These are phyloP conservation scores for Adansonia madagascariensis DNA, from an alignment of 441 rosid genomes.

Conservation along the genomic window DNA sequence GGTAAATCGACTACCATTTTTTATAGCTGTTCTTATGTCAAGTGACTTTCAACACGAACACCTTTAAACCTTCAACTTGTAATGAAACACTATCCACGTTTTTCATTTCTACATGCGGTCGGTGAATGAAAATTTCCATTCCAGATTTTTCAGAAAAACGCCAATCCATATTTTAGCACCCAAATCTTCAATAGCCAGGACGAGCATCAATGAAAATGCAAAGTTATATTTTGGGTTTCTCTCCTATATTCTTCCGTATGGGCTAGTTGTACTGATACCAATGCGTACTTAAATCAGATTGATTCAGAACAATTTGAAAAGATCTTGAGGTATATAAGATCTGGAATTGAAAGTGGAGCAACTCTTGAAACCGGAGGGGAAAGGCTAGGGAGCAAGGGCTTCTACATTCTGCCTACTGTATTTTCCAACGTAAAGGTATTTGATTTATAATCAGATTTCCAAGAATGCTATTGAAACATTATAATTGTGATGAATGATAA, in stretches of 20 bases:
- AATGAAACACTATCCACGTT: no score
- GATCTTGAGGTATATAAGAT: slow-evolving; percentile 62
- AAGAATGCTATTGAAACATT: slow-evolving; percentile 11
- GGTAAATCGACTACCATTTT: slow-evolving; percentile 37
- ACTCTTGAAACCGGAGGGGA: slow-evolving; percentile 86
- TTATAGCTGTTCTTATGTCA: background rate
- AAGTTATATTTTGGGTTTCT: background rate
- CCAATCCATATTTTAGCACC: background rate
- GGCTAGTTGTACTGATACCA: background rate
- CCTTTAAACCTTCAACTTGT: no score
- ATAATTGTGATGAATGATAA: no score
- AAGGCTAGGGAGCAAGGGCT: slow-evolving; percentile 67
- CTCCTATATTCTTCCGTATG: background rate
- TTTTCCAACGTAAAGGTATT: slow-evolving; percentile 78
- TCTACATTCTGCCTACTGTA: slow-evolving; percentile 83
- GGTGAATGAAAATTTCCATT: no score
- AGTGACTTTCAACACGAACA: background rate
- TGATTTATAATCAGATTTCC: background rate
- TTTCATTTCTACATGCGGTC: no score
- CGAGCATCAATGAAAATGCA: background rate
- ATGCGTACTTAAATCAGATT: slow-evolving; percentile 46
- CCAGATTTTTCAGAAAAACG: no score
- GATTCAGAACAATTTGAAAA: slow-evolving; percentile 73
- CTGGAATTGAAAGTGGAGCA: slow-evolving; percentile 70
- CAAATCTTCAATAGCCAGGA: background rate